phyloP scores from a whole-genome alignment of 2,329 filamentous ascomycete species.

The Calonectria hawksworthii region DNA sequence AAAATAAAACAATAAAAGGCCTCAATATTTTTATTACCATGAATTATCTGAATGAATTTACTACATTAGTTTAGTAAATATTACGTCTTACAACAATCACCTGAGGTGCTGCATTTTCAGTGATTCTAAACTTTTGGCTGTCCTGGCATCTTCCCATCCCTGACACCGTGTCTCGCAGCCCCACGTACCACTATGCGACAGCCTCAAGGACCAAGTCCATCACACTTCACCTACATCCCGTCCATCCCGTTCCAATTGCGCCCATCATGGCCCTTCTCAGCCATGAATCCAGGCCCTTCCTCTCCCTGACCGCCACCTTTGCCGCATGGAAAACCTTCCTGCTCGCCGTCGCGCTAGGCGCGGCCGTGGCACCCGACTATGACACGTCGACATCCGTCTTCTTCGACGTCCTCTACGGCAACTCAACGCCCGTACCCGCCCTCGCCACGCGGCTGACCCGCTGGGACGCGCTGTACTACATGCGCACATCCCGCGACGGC shows the following conservation, averaged over 20 bases:
- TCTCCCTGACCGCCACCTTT: conserved; percentile 59
- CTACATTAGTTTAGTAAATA: too few relatives aligned
- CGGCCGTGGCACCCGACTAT: conserved; percentile 73
- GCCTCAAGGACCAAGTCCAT: conserved; percentile 18
- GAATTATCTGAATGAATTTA: neutral
- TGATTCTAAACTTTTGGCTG: neutral
- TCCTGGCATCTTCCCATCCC: neutral
- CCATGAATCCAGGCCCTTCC: conserved; percentile 36
- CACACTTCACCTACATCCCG: conserved; percentile 25
- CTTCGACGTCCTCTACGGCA: conserved; percentile 52
- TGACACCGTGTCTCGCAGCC: conserved; percentile 16
- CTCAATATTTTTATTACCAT: neutral
- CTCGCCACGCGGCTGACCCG: conserved; percentile 73
- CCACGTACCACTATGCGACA: neutral
- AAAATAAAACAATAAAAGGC: neutral
- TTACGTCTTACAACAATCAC: too few relatives aligned
- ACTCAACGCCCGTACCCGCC: conserved; percentile 56
- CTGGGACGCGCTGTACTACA: conserved; percentile 88
- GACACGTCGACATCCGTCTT: conserved; percentile 80
- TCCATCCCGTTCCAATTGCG: neutral
- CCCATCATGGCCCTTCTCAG: conserved; percentile 18
- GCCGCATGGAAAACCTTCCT: conserved; percentile 76
- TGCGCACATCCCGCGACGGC: conserved; percentile 72
- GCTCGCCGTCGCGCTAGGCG: conserved; percentile 69
- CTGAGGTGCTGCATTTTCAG: neutral